Percentiles rank a stretch among this genome's conserved stretches.
Conservation (phyloP, 1,284 basidiomycete species). For the Naganishia sp. region DNA sequence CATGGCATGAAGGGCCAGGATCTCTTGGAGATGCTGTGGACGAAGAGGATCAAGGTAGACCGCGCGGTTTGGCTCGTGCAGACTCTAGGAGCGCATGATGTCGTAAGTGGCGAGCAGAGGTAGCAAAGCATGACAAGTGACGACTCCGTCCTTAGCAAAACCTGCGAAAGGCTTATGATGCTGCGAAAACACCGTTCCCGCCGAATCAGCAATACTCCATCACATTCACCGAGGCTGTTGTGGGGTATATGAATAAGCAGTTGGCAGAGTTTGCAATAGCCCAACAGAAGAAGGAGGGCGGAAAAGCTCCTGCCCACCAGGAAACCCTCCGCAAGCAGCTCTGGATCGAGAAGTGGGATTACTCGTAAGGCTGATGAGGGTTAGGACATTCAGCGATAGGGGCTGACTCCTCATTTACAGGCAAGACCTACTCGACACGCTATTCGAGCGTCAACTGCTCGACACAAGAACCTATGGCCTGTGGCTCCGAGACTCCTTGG, state of each 20-base stretch:
- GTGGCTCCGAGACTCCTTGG: constrained; percentile 69
- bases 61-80: constrained; percentile 94
- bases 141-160: constrained; percentile 39
- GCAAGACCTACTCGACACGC: constrained; percentile 63
- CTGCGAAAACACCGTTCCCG: constrained; percentile 56
- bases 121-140: neutral
- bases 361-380: constrained; percentile 37
- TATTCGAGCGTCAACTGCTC: constrained; percentile 64
- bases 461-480: constrained; percentile 75
- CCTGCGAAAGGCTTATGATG: constrained; percentile 41
- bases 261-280: constrained; percentile 67
- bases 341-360: constrained; percentile 43
- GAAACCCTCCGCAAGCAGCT: constrained; percentile 57
- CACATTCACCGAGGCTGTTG: constrained; percentile 85
- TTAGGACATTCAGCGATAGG: neutral
- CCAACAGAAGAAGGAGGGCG: constrained; percentile 56
- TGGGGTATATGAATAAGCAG: constrained; percentile 86
- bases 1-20: constrained; percentile 91
- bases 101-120: constrained; percentile 63
- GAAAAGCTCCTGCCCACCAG: constrained; percentile 64
- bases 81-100: constrained; percentile 92
- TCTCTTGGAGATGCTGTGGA: constrained; percentile 81
- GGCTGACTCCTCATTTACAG: neutral
- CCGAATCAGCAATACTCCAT: constrained; percentile 76
- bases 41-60: constrained; percentile 75